Base-by-base conservation (phyloP, 169 alveolate species). In the Babesia bigemina region DNA sequence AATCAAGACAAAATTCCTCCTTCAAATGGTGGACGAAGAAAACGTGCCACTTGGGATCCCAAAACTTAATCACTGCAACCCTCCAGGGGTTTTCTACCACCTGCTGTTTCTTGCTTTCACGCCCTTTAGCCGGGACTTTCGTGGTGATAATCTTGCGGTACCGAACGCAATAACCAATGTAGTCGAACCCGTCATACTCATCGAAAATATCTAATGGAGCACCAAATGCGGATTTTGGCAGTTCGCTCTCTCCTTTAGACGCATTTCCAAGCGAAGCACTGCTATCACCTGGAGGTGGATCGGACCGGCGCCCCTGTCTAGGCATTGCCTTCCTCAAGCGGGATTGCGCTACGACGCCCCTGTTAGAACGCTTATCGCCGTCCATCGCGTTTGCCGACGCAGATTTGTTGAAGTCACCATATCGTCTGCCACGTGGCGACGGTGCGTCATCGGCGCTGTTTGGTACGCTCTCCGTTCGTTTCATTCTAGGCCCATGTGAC, bases 11-110 rank as follows among this genome's bases (percentile, higher is more conserved):
- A 21, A 60, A 14, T n/a, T 48, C 66, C 28, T 63, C 77, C 53
- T n/a, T 59, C 56, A 75, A 9, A 42, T 45, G 55, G 39, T 75
- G 85, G 36, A 75, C 62, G 53, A 75, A 75, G 39, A 75, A 63
- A 17, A 70, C 70, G 12, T 55, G 62, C 52, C 71, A 75, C 22
- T 75, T 75, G 22, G 85, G 85, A n/a, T 75, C 85, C 85, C 85
- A 75, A 48, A 39, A 75, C 50, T 75, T 75, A 12, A 75, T 45
- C 2, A 75, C 56, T 19, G 66, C 85, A 33, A 63, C 65, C 4
- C 24, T 61, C 85, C 85, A 75, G 33, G 26, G 42, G 22, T 28
- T 53, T 10, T 33, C 70, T 17, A n/a, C 29, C 26, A 13, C 50
- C 12, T 10, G 28, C 14, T 24, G 28, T 17, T 47, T 48, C 60